Base-by-base conservation (phyloP, 352 stramenopile species). In the Globisporangium rhizosaccharum region DNA sequence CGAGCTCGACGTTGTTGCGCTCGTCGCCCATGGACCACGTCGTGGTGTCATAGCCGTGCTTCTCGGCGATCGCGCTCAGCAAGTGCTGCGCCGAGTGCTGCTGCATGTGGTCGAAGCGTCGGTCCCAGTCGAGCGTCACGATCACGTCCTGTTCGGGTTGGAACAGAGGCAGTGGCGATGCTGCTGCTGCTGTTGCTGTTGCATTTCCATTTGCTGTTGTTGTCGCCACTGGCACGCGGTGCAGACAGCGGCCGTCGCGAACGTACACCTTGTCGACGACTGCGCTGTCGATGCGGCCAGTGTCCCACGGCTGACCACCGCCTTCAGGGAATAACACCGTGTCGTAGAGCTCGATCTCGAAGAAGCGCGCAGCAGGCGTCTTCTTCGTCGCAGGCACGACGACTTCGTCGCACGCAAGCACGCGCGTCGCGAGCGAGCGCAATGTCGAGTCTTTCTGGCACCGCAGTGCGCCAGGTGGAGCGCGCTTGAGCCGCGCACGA, bases 1-100 rank as follows among this genome's bases (percentile, higher is more conserved):
- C 36, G 36, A 92, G 76, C 65, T 91, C 79, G 20, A 96, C 78
- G 55, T 96, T 94, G 65, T 73, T 85, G 42, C 78, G 71, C 62
- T 88, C 70, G 23, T 82, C 71, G 12, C 73, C 78, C 59, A 90
- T 69, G 14, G 73, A 88, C 79, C 88, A 96, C n/a, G 82, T 93
- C 11, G 73, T 84, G 7, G 87, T 94, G 56, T 90, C 71, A 33
- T 84, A 82, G 25, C 79, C 76, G 65, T 88, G 76, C 44, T 68
- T 76, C 52, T 92, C 73, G 39, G 84, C 87, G 33, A 96, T 79
- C n/a, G 87, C 87, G 56, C 79, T 94, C 50, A 96, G 75, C 39
- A 96, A 62, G 56, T 96, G 88, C 67, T 96, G 88, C 41, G 76
- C 87, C 56, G 88, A 96, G 73, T 96, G 88, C 66, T 96, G 86